Percentiles rank a stretch among this genome's conserved stretches.
Conservation (phyloP, 1,139 yeast genomes). For the Blastobotrys petasosporus region DNA sequence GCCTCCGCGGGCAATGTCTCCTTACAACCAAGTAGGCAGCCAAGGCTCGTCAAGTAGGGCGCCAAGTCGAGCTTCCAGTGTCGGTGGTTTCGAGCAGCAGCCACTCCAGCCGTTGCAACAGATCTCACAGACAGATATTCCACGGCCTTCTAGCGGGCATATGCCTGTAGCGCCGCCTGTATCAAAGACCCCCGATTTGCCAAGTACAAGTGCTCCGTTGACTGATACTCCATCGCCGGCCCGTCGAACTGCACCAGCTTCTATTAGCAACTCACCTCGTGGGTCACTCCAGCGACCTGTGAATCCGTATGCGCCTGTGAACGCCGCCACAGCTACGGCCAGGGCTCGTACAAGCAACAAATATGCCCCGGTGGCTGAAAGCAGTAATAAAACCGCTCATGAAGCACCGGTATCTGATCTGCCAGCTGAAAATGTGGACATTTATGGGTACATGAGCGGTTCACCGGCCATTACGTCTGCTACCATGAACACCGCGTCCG, state of each 20-base stretch:
- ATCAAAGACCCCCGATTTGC: constrained; percentile 6
- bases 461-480: too few species aligned
- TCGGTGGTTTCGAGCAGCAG: not conserved
- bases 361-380: constrained; percentile 9
- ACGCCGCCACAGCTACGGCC: not conserved
- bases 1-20: constrained; percentile 4
- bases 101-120: not conserved
- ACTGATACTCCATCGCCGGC: not conserved
- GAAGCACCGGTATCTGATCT: constrained; percentile 8
- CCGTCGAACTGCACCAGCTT: not conserved
- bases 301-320: constrained; percentile 10
- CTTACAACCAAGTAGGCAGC: constrained; percentile 1
- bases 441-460: constrained; percentile 13
- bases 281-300: not conserved
- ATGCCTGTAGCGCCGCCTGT: not conserved
- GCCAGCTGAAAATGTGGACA: constrained; percentile 8
- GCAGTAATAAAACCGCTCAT: not conserved
- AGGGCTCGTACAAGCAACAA: constrained; percentile 1
- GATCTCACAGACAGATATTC: not conserved
- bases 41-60: constrained; percentile 1
- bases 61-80: constrained; percentile 9
- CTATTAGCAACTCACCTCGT: not conserved
- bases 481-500: too few species aligned
- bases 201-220: not conserved
- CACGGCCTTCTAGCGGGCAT: constrained; percentile 3